Conservation (phyloP, 495 filamentous ascomycete species). For the Emericellopsis terricola region DNA sequence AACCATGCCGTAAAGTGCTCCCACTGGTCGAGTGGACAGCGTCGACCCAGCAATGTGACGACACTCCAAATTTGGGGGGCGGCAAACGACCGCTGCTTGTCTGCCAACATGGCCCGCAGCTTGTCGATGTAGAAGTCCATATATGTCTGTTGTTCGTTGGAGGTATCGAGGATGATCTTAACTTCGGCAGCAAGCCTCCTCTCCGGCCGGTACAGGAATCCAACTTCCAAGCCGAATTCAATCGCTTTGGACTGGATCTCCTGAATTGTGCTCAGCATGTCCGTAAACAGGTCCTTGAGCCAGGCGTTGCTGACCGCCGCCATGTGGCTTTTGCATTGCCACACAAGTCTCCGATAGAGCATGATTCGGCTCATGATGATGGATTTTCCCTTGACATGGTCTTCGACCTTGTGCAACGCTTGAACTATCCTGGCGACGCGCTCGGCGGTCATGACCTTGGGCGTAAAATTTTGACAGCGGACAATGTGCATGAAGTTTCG, state of each 20-base stretch:
- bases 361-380: conserved; percentile 54
- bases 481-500: conserved; percentile 64
- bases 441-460: conserved; percentile 51
- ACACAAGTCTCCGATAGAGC: conserved; percentile 58
- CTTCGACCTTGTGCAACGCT: conserved; percentile 51
- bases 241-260: conserved; percentile 64
- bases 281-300: conserved; percentile 64
- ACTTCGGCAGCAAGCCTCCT: conserved; percentile 42
- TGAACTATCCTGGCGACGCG: conserved; percentile 48
- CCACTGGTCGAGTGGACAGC: conserved; percentile 53
- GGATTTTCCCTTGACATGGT: conserved; percentile 55
- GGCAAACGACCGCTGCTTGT: conserved; percentile 38
- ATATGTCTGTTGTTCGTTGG: conserved; percentile 37
- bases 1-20: conserved; percentile 55
- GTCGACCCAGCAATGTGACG: conserved; percentile 57
- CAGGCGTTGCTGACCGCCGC: conserved; percentile 39
- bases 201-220: conserved; percentile 45
- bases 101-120: conserved; percentile 50
- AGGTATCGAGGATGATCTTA: conserved; percentile 42
- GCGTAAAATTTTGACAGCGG: conserved; percentile 55
- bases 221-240: conserved; percentile 46
- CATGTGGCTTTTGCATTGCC: conserved; percentile 51
- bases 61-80: conserved; percentile 87
- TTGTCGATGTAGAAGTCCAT: conserved; percentile 44
- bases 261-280: conserved; percentile 58